phyloP scores from a whole-genome alignment of 306 rosid species.

The Astragalus glycyphyllos region DNA sequence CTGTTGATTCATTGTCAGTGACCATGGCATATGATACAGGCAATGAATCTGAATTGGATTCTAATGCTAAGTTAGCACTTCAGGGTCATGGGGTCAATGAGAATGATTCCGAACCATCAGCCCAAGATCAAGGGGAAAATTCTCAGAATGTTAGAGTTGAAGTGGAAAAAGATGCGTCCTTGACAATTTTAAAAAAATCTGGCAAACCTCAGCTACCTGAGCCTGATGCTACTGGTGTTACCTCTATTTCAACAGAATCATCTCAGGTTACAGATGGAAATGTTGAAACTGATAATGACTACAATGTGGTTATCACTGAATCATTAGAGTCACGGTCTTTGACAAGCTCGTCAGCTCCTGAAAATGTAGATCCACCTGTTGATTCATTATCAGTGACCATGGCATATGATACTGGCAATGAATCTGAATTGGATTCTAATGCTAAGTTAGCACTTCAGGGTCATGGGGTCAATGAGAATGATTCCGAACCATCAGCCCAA shows the following conservation, averaged over 20 bases:
- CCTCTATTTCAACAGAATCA: slow-evolving; percentile 38
- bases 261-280: slow-evolving; percentile 57
- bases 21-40: slow-evolving; percentile 36
- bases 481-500: slow-evolving; percentile 43
- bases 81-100: slow-evolving; percentile 48
- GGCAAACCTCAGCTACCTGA: slow-evolving; percentile 59
- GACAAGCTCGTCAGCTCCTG: slow-evolving; percentile 48
- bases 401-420: slow-evolving; percentile 36
- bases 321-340: slow-evolving; percentile 53
- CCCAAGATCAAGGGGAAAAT: slow-evolving; percentile 46
- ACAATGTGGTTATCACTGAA: slow-evolving; percentile 40
- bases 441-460: slow-evolving; percentile 45
- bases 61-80: slow-evolving; percentile 45
- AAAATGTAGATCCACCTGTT: slow-evolving; percentile 40
- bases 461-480: slow-evolving; percentile 48
- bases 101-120: slow-evolving; percentile 45
- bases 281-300: slow-evolving; percentile 47
- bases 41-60: slow-evolving; percentile 41
- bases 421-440: slow-evolving; percentile 45
- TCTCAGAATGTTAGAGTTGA: slow-evolving; percentile 40
- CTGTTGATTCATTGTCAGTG: slow-evolving; percentile 44
- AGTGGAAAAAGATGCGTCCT: slow-evolving; percentile 39
- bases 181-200: slow-evolving; percentile 56
- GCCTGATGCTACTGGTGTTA: slow-evolving; percentile 49
- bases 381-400: slow-evolving; percentile 42